Conservation (phyloP, 345 rosid species). For the Nasturtium officinale region DNA sequence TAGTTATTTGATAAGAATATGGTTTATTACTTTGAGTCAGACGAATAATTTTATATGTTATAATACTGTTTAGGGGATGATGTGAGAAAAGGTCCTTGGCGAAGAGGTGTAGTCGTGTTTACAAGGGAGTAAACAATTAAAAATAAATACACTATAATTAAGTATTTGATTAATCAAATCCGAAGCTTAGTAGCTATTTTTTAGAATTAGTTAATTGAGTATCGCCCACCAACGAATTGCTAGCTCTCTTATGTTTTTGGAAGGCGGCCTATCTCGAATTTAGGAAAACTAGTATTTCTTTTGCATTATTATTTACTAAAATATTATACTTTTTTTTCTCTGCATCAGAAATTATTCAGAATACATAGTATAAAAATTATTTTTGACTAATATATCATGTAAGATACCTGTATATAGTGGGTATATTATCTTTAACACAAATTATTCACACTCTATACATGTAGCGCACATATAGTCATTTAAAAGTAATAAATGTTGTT, state of each 20-base stretch:
- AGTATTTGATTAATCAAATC: slow-evolving; percentile 16
- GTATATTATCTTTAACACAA: too few relatives aligned
- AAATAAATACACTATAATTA: neutral
- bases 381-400: neutral
- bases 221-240: slow-evolving; percentile 1
- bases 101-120: slow-evolving; percentile 17
- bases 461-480: too few relatives aligned
- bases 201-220: neutral
- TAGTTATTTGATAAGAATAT: slow-evolving; percentile 9
- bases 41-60: neutral
- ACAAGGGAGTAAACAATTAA: neutral
- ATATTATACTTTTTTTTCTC: neutral
- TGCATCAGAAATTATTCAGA: neutral
- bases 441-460: too few relatives aligned
- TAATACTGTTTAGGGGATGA: slow-evolving; percentile 3
- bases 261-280: neutral
- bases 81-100: slow-evolving; percentile 6
- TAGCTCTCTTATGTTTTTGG: neutral
- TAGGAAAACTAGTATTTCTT: neutral
- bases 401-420: too few relatives aligned
- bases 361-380: neutral
- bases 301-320: neutral
- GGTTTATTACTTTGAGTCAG: neutral
- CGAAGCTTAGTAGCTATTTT: slow-evolving; percentile 19
- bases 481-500: neutral